Base-by-base conservation (phyloP, 2,329 filamentous ascomycete genomes). In the Ophiocordyceps australis region DNA sequence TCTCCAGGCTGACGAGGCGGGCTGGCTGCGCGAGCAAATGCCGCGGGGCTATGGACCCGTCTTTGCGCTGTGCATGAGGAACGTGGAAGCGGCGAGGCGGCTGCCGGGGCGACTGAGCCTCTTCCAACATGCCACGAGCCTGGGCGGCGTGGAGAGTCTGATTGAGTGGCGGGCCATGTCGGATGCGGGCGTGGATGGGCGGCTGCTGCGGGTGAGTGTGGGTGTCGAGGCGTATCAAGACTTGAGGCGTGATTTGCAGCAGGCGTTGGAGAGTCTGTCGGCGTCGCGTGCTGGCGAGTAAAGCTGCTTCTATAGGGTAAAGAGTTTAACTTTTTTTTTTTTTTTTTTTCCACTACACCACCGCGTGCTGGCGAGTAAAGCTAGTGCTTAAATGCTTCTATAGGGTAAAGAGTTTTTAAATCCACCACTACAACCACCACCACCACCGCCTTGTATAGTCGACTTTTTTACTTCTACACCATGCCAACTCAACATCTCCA, bases 151-250 rank as follows among this genome's bases (percentile, higher is more conserved):
- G 8, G 89, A 95, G 64, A 89, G 81, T 42, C 52, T 95, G 56
- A 85, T 98, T 38, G 89, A 98, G 63, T 98, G 89, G 89, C 64
- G 89, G 31, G 69, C 77, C 24, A 89, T 98, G 81, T 75, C 73
- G 31, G 89, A 98, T 57, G 40, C 51, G 4, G 59, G 47, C 2
- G 73, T 91, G 20, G 80, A 91, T 43, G 65, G 60, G 42, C 59
- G 67, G 30, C 48, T 95, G 46, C 42, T 94, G 49, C 58, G 89
- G 26, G 55, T 98, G 17, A 94, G 85, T 47, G 55, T 94, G 18
- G 89, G 89, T 0, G 65, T 94, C 17, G 89, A 98, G 57, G 69
- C 65, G 24, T 77, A 78, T 60, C 77, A 89, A 48, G 89, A 95
- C 53, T 46, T 98, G 44, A 71, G 64, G 47, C 63, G 63, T 20